phyloP scores from a whole-genome alignment of 805 yeast genomes.

The Millerozyma acaciae region DNA sequence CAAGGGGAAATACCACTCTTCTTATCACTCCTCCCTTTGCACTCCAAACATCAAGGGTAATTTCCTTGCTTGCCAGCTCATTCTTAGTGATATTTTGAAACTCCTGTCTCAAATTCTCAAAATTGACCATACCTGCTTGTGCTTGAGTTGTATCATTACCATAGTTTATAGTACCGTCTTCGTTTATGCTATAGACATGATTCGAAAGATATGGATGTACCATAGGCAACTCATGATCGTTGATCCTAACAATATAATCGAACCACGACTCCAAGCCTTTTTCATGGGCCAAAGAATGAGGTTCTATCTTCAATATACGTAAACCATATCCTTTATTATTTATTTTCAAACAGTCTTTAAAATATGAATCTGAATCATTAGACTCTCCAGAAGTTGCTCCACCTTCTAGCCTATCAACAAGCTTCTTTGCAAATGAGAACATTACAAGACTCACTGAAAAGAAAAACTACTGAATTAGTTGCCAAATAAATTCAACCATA shows the following conservation, averaged over 20 bases:
- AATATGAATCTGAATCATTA: slow-evolving; percentile 29
- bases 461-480: too few relatives aligned
- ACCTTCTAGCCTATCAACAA: slow-evolving; percentile 39
- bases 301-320: slow-evolving; percentile 34
- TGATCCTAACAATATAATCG: slow-evolving; percentile 78
- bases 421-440: slow-evolving; percentile 44
- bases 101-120: slow-evolving; percentile 41
- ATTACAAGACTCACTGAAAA: slow-evolving; percentile 11
- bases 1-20: slow-evolving; percentile 25
- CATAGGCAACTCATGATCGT: slow-evolving; percentile 61
- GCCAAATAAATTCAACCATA: too few relatives aligned
- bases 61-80: slow-evolving; percentile 22
- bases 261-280: slow-evolving; percentile 72
- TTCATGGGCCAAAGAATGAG: slow-evolving; percentile 32
- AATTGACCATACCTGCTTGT: slow-evolving; percentile 38
- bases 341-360: slow-evolving; percentile 24
- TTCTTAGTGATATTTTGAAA: slow-evolving; percentile 28
- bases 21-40: slow-evolving; percentile 73
- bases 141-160: slow-evolving; percentile 29
- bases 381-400: slow-evolving; percentile 8
- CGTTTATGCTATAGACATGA: slow-evolving; percentile 31
- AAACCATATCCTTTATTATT: slow-evolving; percentile 42
- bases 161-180: slow-evolving; percentile 38
- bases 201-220: slow-evolving; percentile 24
- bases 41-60: slow-evolving; percentile 70